A percentile compares a stretch with the other conserved stretches of the same genome.
Evolutionary conservation across 2,329 filamentous ascomycete genomes (phyloP).

Genomic region (Beauveria scarabaeidicola): DNA sequence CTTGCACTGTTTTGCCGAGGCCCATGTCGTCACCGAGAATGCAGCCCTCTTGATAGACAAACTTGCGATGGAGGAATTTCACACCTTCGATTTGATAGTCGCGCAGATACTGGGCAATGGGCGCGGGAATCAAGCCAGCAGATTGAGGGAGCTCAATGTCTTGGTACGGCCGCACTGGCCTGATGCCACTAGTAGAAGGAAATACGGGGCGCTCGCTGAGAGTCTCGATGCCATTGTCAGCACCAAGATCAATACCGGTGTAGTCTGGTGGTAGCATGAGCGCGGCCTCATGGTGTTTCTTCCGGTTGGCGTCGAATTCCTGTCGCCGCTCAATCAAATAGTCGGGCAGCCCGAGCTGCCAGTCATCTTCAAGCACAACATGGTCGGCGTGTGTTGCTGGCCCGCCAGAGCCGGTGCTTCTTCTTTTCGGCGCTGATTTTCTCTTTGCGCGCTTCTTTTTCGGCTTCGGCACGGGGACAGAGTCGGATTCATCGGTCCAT

Average conservation of each 20-base stretch:
- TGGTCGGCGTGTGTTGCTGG: constrained; percentile 21
- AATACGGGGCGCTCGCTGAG: constrained; percentile 66
- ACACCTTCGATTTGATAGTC: constrained; percentile 87
- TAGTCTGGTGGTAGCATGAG: constrained; percentile 72
- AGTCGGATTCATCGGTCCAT: constrained; percentile 54
- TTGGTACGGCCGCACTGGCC: constrained; percentile 60
- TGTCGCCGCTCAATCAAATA: constrained; percentile 62
- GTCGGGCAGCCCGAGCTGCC: constrained; percentile 56
- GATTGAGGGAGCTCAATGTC: constrained; percentile 71
- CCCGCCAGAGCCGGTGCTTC: constrained; percentile 15
- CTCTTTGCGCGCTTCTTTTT: constrained; percentile 29
- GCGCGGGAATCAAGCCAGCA: constrained; percentile 72
- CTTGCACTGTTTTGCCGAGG: constrained; percentile 91
- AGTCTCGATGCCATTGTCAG: constrained; percentile 22
- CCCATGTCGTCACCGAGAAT: constrained; percentile 98
- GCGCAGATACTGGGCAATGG: constrained; percentile 83
- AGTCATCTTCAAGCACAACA: constrained; percentile 32
- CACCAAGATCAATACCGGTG: constrained; percentile 62
- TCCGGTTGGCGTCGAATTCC: constrained; percentile 57
- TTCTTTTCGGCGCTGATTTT: constrained; percentile 23
- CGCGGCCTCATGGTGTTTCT: constrained; percentile 55
- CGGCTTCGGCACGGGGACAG: constrained; percentile 47
- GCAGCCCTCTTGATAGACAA: constrained; percentile 84
- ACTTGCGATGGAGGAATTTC: constrained; percentile 76
- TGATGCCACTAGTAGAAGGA: constrained; percentile 41